Evolutionary conservation across 1,139 yeast species (phyloP).

Genomic region (Taphrina betulina): DNA sequence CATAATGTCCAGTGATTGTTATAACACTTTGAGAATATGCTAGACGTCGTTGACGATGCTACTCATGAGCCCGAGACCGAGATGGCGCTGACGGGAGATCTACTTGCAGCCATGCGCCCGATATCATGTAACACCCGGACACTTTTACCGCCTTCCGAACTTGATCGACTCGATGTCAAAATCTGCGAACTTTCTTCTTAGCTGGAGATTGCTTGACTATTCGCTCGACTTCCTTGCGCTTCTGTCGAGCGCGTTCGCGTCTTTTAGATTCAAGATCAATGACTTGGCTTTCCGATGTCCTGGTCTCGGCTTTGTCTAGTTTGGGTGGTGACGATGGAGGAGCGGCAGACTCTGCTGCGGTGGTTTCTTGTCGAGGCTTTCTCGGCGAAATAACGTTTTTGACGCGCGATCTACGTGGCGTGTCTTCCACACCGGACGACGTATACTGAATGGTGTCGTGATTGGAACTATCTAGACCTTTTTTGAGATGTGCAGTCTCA

Average conservation of each 20-base stretch:
- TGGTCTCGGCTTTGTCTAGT: not conserved
- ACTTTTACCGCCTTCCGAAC: too few species aligned
- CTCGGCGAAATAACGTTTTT: slow-evolving; percentile 5
- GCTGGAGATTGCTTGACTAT: not conserved
- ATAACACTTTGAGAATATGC: too few species aligned
- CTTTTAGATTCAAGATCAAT: not conserved
- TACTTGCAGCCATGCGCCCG: too few species aligned
- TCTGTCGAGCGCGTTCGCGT: slow-evolving; percentile 1
- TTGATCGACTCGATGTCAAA: slow-evolving; percentile 2
- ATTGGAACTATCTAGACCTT: not conserved
- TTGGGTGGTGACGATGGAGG: not conserved
- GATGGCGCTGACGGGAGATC: too few species aligned
- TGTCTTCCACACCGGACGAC: not conserved
- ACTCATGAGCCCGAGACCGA: too few species aligned
- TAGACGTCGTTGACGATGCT: too few species aligned
- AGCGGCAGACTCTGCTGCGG: not conserved
- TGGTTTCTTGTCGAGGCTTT: not conserved
- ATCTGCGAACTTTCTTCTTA: slow-evolving; percentile 4
- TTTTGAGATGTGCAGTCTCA: not conserved
- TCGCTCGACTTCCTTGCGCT: slow-evolving; percentile 2
- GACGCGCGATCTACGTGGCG: slow-evolving; percentile 2
- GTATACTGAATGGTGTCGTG: not conserved
- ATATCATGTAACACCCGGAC: too few species aligned
- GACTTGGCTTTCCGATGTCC: not conserved
- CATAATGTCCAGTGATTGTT: too few species aligned